Conservation (phyloP, 768 basidiomycete genomes). For the Amanita muscaria region DNA sequence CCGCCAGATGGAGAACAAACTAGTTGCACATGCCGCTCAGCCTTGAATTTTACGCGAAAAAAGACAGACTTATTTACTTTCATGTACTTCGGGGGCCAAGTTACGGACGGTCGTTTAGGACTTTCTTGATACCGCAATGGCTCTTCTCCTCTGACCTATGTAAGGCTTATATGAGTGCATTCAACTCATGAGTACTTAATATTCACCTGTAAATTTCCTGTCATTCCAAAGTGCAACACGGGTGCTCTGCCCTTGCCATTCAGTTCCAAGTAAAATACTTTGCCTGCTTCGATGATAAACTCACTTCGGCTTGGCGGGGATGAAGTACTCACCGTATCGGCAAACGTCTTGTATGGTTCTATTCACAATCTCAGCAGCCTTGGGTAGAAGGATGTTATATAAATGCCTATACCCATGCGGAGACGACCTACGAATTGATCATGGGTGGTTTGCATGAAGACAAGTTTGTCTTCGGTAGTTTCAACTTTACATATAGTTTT, state of each 20-base stretch:
- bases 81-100: conserved; percentile 61
- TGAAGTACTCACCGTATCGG: conserved; percentile 39
- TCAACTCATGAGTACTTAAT: too few species aligned
- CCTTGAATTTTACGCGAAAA: too few species aligned
- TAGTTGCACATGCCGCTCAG: conserved; percentile 16
- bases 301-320: not conserved
- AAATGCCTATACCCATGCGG: not conserved
- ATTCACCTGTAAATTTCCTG: conserved; percentile 61
- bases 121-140: conserved; percentile 42
- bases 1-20: conserved; percentile 58
- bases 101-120: conserved; percentile 28
- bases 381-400: conserved; percentile 8
- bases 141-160: conserved; percentile 38
- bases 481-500: conserved; percentile 50
- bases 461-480: conserved; percentile 50
- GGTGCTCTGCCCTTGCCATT: conserved; percentile 54
- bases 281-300: conserved; percentile 29
- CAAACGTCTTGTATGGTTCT: conserved; percentile 37
- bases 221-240: conserved; percentile 80
- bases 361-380: conserved; percentile 48
- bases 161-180: conserved; percentile 12
- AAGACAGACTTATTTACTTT: too few species aligned
- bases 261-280: conserved; percentile 60
- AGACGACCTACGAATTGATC: conserved; percentile 48
- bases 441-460: conserved; percentile 50